These are phyloP conservation scores for Candida nonsorbophila DNA, from an alignment of 805 yeast species.

Conservation along the genomic window DNA sequence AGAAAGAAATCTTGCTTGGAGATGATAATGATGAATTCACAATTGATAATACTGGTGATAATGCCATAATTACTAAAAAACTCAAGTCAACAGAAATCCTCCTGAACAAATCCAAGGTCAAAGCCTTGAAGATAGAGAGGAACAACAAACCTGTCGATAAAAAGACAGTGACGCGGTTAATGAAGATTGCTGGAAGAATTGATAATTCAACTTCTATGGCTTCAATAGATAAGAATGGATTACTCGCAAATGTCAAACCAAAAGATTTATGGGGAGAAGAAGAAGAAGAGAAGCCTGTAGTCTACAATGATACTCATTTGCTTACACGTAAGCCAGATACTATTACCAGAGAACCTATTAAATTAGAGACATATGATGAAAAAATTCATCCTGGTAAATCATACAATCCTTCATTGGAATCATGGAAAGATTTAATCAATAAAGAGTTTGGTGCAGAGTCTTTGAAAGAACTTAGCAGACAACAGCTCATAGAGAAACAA, in stretches of 20 bases:
- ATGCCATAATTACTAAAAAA: constrained; percentile 38
- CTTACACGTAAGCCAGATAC: constrained; percentile 5
- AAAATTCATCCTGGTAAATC: constrained; percentile 86
- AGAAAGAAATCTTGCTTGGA: constrained; percentile 52
- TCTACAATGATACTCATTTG: neutral
- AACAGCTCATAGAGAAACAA: constrained; percentile 57
- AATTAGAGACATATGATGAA: constrained; percentile 43
- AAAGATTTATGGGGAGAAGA: constrained; percentile 71
- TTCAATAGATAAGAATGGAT: constrained; percentile 60
- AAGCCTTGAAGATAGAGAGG: constrained; percentile 45
- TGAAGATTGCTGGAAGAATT: constrained; percentile 73
- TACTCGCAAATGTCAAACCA: constrained; percentile 31
- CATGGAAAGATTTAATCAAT: constrained; percentile 72
- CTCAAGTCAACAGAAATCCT: constrained; percentile 68
- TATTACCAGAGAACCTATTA: constrained; percentile 38
- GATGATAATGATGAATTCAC: constrained; percentile 59
- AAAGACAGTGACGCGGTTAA: constrained; percentile 57
- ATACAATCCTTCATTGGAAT: constrained; percentile 80
- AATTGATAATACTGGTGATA: constrained; percentile 40
- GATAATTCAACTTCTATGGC: constrained; percentile 50
- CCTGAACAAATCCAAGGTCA: constrained; percentile 66
- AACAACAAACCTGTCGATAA: constrained; percentile 51
- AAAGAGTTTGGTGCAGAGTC: constrained; percentile 64
- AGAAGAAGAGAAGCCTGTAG: constrained; percentile 2
- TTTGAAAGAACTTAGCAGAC: constrained; percentile 59